Percentiles rank a stretch among this genome's conserved stretches.
Evolutionary conservation across 257 asterid genomes (phyloP).

Genomic region (Apocynum venetum): DNA sequence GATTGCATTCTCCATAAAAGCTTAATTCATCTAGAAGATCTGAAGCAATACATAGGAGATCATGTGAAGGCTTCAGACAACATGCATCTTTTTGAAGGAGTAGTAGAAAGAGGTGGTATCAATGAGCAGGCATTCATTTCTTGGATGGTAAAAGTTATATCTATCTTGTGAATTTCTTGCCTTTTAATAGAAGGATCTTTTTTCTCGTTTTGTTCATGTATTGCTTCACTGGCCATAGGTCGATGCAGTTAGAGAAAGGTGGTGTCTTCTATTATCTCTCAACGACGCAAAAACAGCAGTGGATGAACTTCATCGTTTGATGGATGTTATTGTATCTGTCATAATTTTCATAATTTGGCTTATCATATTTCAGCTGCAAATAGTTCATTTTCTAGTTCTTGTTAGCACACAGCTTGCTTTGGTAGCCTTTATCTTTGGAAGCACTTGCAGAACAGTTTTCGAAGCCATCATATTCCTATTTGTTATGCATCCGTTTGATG

Average conservation of each 20-base stretch:
- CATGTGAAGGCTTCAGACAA: background rate
- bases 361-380: conserved; percentile 4
- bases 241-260: conserved; percentile 10
- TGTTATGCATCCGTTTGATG: conserved; percentile 23
- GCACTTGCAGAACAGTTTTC: conserved; percentile 13
- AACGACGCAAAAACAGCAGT: conserved; percentile 19
- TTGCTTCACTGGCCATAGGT: background rate
- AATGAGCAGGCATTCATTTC: background rate
- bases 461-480: conserved; percentile 18
- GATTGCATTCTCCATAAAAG: no score
- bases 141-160: conserved; percentile 10
- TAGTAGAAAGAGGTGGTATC: background rate
- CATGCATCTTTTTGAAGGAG: conserved; percentile 1
- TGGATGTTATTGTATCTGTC: conserved; percentile 6
- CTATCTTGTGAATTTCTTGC: background rate
- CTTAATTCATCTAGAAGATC: no score
- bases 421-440: conserved; percentile 15
- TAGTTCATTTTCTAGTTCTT: conserved; percentile 8
- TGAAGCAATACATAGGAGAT: conserved; percentile 2
- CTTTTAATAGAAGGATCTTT: no score
- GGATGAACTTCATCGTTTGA: conserved; percentile 12
- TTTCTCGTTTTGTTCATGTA: no score
- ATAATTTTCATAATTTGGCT: conserved; percentile 13
- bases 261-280: conserved; percentile 10
- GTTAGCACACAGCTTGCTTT: conserved; percentile 9